Evolutionary conservation across 805 yeast genomes (phyloP), one percentile per base, ranked within the genome.

Genomic region (Candida dendrica): DNA sequence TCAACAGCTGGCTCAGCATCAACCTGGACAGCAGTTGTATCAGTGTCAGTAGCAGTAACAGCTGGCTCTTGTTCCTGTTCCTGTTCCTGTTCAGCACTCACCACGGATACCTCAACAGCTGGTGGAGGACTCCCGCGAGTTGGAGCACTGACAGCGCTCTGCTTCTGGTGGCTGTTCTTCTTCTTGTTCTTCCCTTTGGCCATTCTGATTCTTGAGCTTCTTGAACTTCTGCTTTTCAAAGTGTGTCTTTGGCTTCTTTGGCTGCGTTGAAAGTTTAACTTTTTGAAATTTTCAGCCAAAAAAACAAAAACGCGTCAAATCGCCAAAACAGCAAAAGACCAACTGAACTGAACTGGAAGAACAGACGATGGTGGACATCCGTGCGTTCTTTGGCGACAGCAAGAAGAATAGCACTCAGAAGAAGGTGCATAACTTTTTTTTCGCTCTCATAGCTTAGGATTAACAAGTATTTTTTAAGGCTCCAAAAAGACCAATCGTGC

Each of bases 281-380:
- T 34, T 11, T 16, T 15, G 22, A 15, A 15, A n/a, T n/a, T n/a
- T n/a, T n/a, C n/a, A n/a, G n/a, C n/a, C n/a, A n/a, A n/a, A n/a
- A n/a, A n/a, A n/a, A n/a, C n/a, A n/a, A 16, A 31, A 16, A 31
- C 15, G 17, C 17, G 34, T n/a, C n/a, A n/a, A n/a, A n/a, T n/a
- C n/a, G n/a, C 7, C 27, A 7, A 7, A 9, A 13, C 17, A 32
- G 11, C 34, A 32, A 13, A 4, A 16, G 17, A 17, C n/a, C n/a
- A 32, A 17, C 17, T 32, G 10, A 13, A 5, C 15, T 7, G 13
- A n/a, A n/a, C 17, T 6, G 17, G n/a, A 31, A 31, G 34, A 2
- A 34, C n/a, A n/a, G n/a, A n/a, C 18, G 20, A 65, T 64, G 71
- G 69, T 65, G 34, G 65, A 65, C 49, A 67, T 68, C 43, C 55